Evolutionary conservation across 768 basidiomycete genomes (phyloP), one percentile per base, ranked within the genome.

Genomic region (Rhizopogon vesiculosus): DNA sequence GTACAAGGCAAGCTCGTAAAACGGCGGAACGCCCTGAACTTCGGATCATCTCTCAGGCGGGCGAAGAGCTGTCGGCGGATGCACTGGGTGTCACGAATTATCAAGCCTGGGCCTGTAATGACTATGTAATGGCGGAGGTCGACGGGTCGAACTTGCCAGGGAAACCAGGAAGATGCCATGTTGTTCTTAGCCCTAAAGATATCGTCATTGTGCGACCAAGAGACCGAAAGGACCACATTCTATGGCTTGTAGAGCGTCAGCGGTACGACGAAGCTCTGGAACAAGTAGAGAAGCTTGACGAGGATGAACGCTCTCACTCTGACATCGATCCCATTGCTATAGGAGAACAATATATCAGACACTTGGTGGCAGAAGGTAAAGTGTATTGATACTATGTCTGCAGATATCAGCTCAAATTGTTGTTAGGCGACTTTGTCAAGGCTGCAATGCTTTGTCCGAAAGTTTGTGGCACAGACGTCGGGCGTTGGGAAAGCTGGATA

Each of bases 401-500:
- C 42, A 22, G 29, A 58, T 51, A 15, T 28, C 29, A 19, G 29
- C n/a, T 22, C 16, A 49, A 15, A 49, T 9, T 22, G 18, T 16
- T 53, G 43, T 22, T 56, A 85, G 85, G 75, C 16, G 76, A 86
- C 18, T 98, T 84, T 61, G 72, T 67, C 0, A 90, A 90, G 63
- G 96, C 96, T 1, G 97, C 96, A 0, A 72, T 77, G 8, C 71
- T 97, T 25, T 87, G 85, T 61, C 87, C 92, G 0, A 93, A 90
- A 66, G 92, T 98, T 7, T 89, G 96, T 60, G 87, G 82, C 3
- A 83, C 83, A 43, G 83, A 96, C 62, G 71, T 78, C 10, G 86
- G 85, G 63, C 79, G 82, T n/a, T 99, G 97, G 97, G 95, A 98
- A 66, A 84, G 89, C 62, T 97, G 91, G 91, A 90, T 98, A 64